Evolutionary conservation across 192 early-diverging fungal species (phyloP).

Genomic region (Fimicolochytrium jonesii): DNA sequence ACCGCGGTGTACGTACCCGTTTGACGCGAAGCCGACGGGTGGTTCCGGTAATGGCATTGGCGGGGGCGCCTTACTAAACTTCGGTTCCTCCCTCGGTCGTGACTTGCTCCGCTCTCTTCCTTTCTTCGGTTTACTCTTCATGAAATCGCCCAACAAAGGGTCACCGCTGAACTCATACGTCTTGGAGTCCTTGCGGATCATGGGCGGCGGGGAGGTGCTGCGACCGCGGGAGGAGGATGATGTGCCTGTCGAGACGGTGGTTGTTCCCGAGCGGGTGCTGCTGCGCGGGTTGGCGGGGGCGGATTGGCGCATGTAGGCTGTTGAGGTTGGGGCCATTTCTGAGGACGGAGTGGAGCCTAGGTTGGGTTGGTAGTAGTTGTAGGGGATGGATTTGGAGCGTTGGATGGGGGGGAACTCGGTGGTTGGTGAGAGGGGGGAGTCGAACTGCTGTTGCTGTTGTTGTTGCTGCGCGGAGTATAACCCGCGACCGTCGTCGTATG

Average conservation of each 20-base stretch:
- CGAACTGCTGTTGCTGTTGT: neutral
- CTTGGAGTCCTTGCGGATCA: no score
- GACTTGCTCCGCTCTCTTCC: conserved; percentile 13
- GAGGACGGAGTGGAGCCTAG: neutral
- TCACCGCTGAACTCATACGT: no score
- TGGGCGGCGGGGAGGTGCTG: conserved; percentile 17
- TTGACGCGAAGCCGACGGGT: conserved; percentile 6
- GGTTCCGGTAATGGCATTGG: conserved; percentile 13
- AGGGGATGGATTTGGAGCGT: conserved; percentile 29
- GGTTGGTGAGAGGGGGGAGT: neutral
- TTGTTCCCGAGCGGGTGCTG: neutral
- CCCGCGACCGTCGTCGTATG: conserved; percentile 1
- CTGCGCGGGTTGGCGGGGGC: conserved; percentile 20
- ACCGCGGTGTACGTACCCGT: no score
- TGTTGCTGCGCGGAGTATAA: neutral
- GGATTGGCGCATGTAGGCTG: neutral
- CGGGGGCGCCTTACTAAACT: neutral
- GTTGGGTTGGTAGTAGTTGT: conserved; percentile 22
- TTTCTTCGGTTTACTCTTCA: neutral
- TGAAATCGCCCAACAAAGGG: no score
- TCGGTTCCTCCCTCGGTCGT: conserved; percentile 6
- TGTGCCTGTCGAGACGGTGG: neutral
- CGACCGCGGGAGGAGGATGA: neutral
- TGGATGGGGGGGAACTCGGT: conserved; percentile 1
- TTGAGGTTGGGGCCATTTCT: neutral